Percentiles rank a stretch among this genome's conserved stretches.
Conservation (phyloP, 139 green algal genomes). For the Picochlorum costavermella region DNA sequence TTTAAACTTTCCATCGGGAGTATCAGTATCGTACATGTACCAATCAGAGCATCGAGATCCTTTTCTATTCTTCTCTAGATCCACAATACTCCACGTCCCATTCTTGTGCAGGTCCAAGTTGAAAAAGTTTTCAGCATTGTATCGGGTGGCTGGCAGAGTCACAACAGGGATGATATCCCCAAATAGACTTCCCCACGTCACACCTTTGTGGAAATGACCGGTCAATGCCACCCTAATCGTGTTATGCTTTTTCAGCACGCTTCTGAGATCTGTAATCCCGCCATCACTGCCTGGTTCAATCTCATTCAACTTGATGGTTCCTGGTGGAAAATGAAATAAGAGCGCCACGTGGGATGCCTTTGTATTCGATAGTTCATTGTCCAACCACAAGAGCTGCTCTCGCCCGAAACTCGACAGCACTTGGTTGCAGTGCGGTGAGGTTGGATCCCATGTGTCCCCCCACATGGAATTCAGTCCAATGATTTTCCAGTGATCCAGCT, state of each 20-base stretch:
- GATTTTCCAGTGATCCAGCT: not conserved
- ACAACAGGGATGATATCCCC: not conserved
- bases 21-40: not conserved
- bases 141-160: not conserved
- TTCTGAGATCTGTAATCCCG: not conserved
- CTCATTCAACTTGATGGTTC: not conserved
- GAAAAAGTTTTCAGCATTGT: not conserved
- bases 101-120: not conserved
- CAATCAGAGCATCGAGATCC: not conserved
- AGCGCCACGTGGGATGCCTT: not conserved
- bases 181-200: not conserved
- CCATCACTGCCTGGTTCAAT: not conserved
- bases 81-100: not conserved
- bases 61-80: not conserved
- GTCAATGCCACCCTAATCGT: not conserved
- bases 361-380: not conserved
- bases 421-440: not conserved
- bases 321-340: not conserved
- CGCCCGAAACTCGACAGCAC: not conserved
- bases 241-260: not conserved
- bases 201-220: not conserved
- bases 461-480: not conserved
- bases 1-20: not conserved
- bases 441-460: not conserved
- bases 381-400: not conserved